These are phyloP conservation scores for Diaporthe helianthi DNA, from an alignment of 2,329 filamentous ascomycete genomes.

Conservation along the genomic window DNA sequence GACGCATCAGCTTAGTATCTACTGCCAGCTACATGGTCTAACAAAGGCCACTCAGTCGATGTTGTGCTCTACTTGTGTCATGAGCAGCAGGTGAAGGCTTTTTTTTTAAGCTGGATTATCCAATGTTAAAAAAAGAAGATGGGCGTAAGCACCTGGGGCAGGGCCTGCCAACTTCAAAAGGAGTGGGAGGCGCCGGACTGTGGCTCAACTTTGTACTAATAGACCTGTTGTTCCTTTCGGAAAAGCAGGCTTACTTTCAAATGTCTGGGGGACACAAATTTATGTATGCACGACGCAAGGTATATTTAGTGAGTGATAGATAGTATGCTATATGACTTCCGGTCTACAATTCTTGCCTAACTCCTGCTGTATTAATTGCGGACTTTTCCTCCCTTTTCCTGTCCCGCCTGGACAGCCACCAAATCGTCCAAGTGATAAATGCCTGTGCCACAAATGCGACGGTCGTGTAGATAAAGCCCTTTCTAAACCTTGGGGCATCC, in stretches of 20 bases:
- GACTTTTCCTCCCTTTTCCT: conserved; percentile 15
- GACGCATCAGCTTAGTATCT: conserved; percentile 8
- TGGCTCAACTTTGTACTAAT: no score
- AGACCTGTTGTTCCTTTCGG: no score
- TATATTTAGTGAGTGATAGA: neutral
- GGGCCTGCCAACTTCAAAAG: no score
- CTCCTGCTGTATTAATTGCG: conserved; percentile 36
- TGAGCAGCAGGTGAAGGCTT: neutral
- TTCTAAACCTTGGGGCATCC: conserved; percentile 49
- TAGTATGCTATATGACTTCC: neutral
- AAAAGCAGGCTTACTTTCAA: no score
- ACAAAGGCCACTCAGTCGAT: conserved; percentile 1
- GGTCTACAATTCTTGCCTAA: neutral
- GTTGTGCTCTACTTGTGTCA: neutral
- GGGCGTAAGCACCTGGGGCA: neutral
- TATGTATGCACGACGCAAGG: neutral
- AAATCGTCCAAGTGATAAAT: conserved; percentile 33
- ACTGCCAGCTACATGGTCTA: neutral
- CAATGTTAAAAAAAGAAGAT: no score
- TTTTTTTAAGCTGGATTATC: rapidly evolving
- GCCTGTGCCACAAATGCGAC: conserved; percentile 26
- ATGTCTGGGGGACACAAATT: no score
- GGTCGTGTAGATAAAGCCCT: conserved; percentile 42
- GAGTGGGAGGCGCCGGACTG: no score
- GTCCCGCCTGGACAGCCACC: conserved; percentile 22